phyloP scores from a whole-genome alignment of 352 stramenopile genomes.

The Blastocystis sp. region DNA sequence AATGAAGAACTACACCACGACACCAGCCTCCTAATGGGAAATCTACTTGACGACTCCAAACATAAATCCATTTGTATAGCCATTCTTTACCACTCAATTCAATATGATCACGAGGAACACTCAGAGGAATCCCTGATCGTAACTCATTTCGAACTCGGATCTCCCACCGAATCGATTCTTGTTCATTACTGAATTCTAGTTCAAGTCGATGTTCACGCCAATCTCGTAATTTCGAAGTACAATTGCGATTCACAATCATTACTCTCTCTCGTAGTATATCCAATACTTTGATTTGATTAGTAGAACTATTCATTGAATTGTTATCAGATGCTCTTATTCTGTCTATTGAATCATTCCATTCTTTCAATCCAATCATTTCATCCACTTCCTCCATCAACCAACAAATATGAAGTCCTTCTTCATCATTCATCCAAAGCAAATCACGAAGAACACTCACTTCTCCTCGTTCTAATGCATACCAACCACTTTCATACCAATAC shows the following conservation, averaged over 20 bases:
- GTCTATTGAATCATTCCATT: too few relatives aligned
- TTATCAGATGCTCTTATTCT: background rate
- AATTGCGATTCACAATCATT: background rate
- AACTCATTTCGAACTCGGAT: background rate
- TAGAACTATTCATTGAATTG: background rate
- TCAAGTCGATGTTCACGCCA: slow-evolving; percentile 19
- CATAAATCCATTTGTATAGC: slow-evolving; percentile 42
- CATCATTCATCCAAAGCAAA: background rate
- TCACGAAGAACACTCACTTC: background rate
- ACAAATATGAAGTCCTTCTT: background rate
- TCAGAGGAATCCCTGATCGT: background rate
- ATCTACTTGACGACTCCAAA: slow-evolving; percentile 2
- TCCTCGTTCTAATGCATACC: background rate
- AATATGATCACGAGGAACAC: background rate
- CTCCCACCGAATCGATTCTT: background rate
- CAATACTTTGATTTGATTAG: background rate
- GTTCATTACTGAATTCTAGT: background rate
- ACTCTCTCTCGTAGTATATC: background rate
- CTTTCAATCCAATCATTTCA: too few relatives aligned
- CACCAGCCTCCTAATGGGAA: slow-evolving; percentile 16
- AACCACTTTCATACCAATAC: background rate
- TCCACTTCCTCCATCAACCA: background rate
- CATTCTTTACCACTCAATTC: slow-evolving; percentile 34
- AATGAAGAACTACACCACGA: slow-evolving; percentile 31
- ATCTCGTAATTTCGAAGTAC: background rate